These are phyloP conservation scores for Saccharata proteae DNA, from an alignment of 2,329 filamentous ascomycete species.

Conservation along the genomic window DNA sequence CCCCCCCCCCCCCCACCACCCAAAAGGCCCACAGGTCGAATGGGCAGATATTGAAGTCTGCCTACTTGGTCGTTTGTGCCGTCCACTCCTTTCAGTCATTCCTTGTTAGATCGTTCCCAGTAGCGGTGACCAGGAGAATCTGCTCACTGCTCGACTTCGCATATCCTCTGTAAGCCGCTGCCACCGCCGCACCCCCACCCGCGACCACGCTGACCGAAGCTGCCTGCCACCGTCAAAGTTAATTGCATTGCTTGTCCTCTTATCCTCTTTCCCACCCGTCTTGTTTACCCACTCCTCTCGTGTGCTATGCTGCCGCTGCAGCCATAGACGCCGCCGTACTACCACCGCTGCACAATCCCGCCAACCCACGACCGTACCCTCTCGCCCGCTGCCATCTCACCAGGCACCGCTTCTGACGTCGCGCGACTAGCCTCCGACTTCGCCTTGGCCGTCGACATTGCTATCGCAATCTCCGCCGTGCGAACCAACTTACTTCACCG, in stretches of 20 bases:
- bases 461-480: constrained; percentile 3
- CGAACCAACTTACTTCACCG: too few relatives aligned
- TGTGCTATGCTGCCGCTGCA: too few relatives aligned
- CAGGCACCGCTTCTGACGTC: constrained; percentile 6
- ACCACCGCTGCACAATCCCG: constrained; percentile 5
- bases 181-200: background rate
- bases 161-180: constrained; percentile 7
- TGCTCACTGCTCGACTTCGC: too few relatives aligned
- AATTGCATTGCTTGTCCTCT: constrained; percentile 7
- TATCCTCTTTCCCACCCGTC: background rate
- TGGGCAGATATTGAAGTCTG: background rate
- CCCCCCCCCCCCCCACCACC: background rate
- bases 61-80: background rate
- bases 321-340: constrained; percentile 1
- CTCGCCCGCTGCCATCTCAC: background rate
- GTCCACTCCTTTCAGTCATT: background rate
- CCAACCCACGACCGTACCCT: constrained; percentile 1
- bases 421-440: too few relatives aligned
- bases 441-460: constrained; percentile 3
- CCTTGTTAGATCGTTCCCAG: background rate
- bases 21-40: background rate
- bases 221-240: too few relatives aligned
- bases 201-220: constrained; percentile 2
- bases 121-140: constrained; percentile 7
- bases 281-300: background rate